These are phyloP conservation scores for Phytophthora parvispora DNA, from an alignment of 352 stramenopile species.

Conservation along the genomic window DNA sequence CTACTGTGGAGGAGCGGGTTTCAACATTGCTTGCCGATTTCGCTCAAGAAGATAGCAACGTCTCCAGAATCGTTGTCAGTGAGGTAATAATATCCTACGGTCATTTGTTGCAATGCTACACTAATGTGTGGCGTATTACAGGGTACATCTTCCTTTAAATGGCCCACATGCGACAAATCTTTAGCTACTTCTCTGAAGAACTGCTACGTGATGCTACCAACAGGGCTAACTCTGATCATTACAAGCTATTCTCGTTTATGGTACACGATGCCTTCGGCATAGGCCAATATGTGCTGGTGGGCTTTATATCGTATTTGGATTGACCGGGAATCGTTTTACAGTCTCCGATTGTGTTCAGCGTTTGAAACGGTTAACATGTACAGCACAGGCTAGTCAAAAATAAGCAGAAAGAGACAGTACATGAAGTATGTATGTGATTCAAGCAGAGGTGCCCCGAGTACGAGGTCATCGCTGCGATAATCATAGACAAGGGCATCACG, in stretches of 20 bases:
- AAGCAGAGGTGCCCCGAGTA: no score
- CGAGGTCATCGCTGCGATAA: no score
- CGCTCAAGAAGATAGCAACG: not conserved
- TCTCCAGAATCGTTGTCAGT: not conserved
- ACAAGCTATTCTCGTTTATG: not conserved
- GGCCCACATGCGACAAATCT: not conserved
- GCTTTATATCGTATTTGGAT: not conserved
- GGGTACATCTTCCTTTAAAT: not conserved
- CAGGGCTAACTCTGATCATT: not conserved
- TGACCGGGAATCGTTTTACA: no score
- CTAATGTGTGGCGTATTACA: not conserved
- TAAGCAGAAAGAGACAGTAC: no score
- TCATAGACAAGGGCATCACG: no score
- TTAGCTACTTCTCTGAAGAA: not conserved
- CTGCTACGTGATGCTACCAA: not conserved
- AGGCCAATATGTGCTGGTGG: not conserved
- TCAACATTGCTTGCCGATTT: not conserved
- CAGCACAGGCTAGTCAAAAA: no score
- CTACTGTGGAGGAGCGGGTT: not conserved
- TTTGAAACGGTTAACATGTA: no score
- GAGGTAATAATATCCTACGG: not conserved
- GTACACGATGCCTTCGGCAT: not conserved
- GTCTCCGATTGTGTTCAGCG: no score
- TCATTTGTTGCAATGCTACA: not conserved
- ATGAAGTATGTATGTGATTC: no score